phyloP scores from a whole-genome alignment of 2,329 filamentous ascomycete species.

The Incumbomyces lentus region DNA sequence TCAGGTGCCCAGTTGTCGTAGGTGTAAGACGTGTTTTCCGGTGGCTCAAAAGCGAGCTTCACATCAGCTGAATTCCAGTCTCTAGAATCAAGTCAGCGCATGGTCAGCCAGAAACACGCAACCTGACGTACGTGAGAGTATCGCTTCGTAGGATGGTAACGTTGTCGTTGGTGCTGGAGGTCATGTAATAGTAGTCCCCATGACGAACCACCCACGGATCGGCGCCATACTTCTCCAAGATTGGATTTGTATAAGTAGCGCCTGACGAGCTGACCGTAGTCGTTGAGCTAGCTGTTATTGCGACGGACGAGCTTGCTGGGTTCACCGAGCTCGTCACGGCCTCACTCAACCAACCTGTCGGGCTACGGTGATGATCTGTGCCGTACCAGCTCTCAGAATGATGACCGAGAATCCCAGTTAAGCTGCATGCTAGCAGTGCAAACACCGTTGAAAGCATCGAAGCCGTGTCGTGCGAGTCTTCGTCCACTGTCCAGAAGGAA shows the following conservation, averaged over 20 bases:
- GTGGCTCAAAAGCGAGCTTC: conserved; percentile 29
- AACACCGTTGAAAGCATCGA: too few relatives aligned
- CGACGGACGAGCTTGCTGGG: neutral
- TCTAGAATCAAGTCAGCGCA: conserved; percentile 5
- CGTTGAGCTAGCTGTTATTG: neutral
- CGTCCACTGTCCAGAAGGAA: too few relatives aligned
- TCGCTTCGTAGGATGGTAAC: conserved; percentile 31
- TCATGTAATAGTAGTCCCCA: conserved; percentile 33
- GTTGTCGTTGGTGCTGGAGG: conserved; percentile 31
- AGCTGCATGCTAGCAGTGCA: too few relatives aligned
- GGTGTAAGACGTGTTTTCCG: conserved; percentile 33
- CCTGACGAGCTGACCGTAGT: conserved; percentile 23
- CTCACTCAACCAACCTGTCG: too few relatives aligned
- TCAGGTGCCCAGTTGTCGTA: conserved; percentile 43
- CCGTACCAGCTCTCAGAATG: too few relatives aligned
- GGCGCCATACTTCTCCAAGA: conserved; percentile 30
- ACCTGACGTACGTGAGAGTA: conserved; percentile 25
- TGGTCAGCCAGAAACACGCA: neutral
- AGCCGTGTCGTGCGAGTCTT: too few relatives aligned
- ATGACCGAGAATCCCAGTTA: too few relatives aligned
- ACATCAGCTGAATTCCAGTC: conserved; percentile 33
- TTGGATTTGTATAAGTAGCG: conserved; percentile 32
- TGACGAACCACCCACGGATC: conserved; percentile 34
- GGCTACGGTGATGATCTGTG: too few relatives aligned
- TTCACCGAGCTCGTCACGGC: neutral